Evolutionary conservation across 768 basidiomycete species (phyloP).

Genomic region (Lactarius akahatsu): DNA sequence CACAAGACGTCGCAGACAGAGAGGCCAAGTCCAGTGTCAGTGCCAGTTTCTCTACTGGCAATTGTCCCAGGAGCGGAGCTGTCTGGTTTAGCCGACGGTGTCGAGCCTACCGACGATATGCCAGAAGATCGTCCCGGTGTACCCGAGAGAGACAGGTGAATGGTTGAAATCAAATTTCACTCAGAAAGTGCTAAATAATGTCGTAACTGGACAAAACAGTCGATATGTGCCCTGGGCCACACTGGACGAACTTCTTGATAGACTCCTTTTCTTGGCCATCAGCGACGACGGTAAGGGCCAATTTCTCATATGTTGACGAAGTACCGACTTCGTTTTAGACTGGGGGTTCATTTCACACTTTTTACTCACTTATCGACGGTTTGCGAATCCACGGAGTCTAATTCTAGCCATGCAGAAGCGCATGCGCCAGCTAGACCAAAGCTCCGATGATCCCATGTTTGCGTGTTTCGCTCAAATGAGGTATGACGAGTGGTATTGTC

Average conservation of each 20-base stretch:
- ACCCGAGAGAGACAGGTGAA: conserved; percentile 50
- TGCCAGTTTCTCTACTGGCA: conserved; percentile 12
- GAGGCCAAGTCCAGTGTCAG: conserved; percentile 12
- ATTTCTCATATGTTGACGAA: background rate
- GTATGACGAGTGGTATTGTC: conserved; percentile 39
- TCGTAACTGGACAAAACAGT: conserved; percentile 37
- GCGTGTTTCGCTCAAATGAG: conserved; percentile 88
- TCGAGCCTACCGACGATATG: conserved; percentile 21
- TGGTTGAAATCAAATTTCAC: background rate
- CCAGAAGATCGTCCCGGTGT: conserved; percentile 21
- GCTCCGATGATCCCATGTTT: conserved; percentile 78
- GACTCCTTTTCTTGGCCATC: conserved; percentile 76
- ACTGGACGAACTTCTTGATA: conserved; percentile 77
- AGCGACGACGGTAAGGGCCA: conserved; percentile 70
- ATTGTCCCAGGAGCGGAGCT: conserved; percentile 14
- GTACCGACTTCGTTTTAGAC: conserved; percentile 45
- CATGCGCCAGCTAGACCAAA: conserved; percentile 72
- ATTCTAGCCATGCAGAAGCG: conserved; percentile 88
- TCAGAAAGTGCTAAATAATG: conserved; percentile 5
- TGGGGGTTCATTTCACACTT: conserved; percentile 77
- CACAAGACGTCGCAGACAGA: conserved; percentile 23
- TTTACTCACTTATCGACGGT: conserved; percentile 79
- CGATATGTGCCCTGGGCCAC: conserved; percentile 71
- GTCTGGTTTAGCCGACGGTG: conserved; percentile 17
- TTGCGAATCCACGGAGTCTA: conserved; percentile 74